Evolutionary conservation across 768 basidiomycete genomes (phyloP), one percentile per base, ranked within the genome.

Genomic region (Termitomyces sp.): DNA sequence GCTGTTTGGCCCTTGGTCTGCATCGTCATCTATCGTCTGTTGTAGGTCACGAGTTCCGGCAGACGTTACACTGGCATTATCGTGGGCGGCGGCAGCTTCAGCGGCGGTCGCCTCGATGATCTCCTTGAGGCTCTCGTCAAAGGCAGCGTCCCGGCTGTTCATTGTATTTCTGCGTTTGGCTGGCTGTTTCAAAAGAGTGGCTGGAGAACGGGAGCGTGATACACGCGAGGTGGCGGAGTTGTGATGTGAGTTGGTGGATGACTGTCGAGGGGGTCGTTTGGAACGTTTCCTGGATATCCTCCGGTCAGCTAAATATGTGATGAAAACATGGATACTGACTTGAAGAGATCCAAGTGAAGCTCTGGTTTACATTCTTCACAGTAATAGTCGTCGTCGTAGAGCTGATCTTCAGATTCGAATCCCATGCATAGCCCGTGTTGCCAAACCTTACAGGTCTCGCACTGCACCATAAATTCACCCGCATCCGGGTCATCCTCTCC

Each of bases 391-490:
- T 84, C 85, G 71, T 84, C 82, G 69, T 84, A 86, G 47, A 90
- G 82, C 67, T 85, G 82, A 68, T 86, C 86, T 69, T 90, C 87
- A 38, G 85, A 84, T 66, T 91, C 87, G 73, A 91, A 92, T 46
- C 95, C 96, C 86, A 99, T 94, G 77, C 97, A 99, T 10, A 88
- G 81, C 3, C 95, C 95, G 72, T 99, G 96, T 76, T 99, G 96
- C 96, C 96, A 99, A 59, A 92, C 93, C 69, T 95, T 92, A 79
- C 96, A 99, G 48, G 81, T 88, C 76, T 98, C 96, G 76, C 96
- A 99, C 73, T 94, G 91, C 55, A 98, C 94, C 93, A 98, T 97
- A 77, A 96, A 92, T 72, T 94, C 95, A 52, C 94, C 92, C 56
- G 91, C 92, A 71, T 89, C 87, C 56, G 85, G 84, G 70, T 89